A percentile compares a stretch with the other conserved stretches of the same genome.
Conservation (phyloP, 2,329 filamentous ascomycete genomes). For the Fusarium papillatum region DNA sequence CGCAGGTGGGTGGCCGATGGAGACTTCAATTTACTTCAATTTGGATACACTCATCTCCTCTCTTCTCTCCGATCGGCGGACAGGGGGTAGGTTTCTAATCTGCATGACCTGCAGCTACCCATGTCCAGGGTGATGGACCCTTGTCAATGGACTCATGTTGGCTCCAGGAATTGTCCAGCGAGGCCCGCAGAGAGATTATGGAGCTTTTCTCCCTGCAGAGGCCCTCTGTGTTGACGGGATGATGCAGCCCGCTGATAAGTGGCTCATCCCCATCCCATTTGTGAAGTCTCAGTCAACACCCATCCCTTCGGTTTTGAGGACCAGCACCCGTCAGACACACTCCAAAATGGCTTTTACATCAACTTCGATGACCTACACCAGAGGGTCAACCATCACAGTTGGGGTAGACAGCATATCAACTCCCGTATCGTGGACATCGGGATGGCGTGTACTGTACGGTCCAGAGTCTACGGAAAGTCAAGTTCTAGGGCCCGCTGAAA, state of each 20-base stretch:
- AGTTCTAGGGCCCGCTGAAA: too few relatives aligned
- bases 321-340: too few relatives aligned
- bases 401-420: neutral
- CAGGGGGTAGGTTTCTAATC: neutral
- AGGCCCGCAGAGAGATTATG: neutral
- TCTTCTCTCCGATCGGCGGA: neutral
- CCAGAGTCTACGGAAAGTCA: neutral
- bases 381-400: neutral
- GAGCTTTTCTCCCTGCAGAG: too few relatives aligned
- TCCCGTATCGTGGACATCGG: neutral
- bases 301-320: neutral
- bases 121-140: neutral
- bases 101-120: conserved; percentile 3
- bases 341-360: neutral
- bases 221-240: neutral
- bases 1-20: too few relatives aligned
- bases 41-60: neutral
- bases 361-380: neutral
- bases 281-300: neutral
- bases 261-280: neutral
- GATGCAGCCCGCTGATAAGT: neutral
- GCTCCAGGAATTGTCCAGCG: neutral
- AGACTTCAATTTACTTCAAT: neutral
- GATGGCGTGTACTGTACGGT: neutral
- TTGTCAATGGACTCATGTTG: neutral